Conservation (phyloP, 1,284 basidiomycete genomes). For the Cutaneotrichosporon sp. region DNA sequence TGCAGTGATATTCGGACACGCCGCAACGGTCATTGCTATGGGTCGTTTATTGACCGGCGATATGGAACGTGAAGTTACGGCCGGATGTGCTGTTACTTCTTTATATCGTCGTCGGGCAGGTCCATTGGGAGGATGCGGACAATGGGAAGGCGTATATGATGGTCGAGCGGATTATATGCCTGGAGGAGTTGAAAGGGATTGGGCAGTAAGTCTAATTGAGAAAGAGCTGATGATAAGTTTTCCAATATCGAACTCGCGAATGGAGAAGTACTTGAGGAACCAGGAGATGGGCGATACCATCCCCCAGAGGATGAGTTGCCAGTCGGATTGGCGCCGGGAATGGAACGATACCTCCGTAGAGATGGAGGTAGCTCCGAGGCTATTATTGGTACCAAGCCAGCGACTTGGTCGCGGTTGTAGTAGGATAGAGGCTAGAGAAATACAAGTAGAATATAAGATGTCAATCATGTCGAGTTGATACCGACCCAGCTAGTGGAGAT, state of each 20-base stretch:
- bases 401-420: constrained; percentile 11
- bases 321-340: constrained; percentile 45
- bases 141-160: constrained; percentile 45
- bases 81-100: constrained; percentile 49
- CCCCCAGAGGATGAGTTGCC: constrained; percentile 41
- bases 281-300: constrained; percentile 36
- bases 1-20: constrained; percentile 56
- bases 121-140: constrained; percentile 33
- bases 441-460: background rate
- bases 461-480: background rate
- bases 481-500: background rate
- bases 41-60: constrained; percentile 40
- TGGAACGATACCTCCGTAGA: constrained; percentile 38
- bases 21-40: constrained; percentile 54
- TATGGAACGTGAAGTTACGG: constrained; percentile 36
- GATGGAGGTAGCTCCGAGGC: constrained; percentile 4
- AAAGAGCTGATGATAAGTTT: constrained; percentile 31
- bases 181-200: constrained; percentile 51
- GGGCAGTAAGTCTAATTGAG: constrained; percentile 36
- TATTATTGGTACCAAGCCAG: constrained; percentile 8
- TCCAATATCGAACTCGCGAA: constrained; percentile 37
- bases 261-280: constrained; percentile 50
- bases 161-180: constrained; percentile 49
- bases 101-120: constrained; percentile 40
- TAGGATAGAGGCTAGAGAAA: background rate